phyloP scores from a whole-genome alignment of 768 basidiomycete genomes.

The Tephrocybe sp. region DNA sequence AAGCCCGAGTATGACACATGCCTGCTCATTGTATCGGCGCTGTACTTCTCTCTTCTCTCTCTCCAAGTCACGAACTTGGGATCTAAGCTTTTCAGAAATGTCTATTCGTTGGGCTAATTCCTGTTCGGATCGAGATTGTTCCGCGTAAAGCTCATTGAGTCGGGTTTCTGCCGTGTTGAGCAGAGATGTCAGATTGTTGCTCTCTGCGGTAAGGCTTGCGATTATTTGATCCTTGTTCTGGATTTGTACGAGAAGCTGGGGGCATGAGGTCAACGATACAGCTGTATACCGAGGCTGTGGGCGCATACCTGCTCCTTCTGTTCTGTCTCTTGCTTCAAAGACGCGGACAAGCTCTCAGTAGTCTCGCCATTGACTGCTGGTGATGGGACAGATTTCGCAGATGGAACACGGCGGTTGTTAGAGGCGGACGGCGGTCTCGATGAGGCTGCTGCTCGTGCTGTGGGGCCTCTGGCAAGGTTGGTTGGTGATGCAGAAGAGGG shows the following conservation, averaged over 20 bases:
- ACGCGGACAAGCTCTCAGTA: slow-evolving; percentile 54
- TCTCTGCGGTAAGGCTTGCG: slow-evolving; percentile 56
- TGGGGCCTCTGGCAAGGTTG: slow-evolving; percentile 49
- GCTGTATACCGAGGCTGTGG: slow-evolving; percentile 4
- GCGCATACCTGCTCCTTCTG: slow-evolving; percentile 71
- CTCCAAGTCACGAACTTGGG: slow-evolving; percentile 81
- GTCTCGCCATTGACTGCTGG: slow-evolving; percentile 42
- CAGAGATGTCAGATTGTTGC: slow-evolving; percentile 59
- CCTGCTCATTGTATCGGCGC: slow-evolving; percentile 88
- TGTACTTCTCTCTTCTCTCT: slow-evolving; percentile 83
- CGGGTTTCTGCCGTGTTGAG: slow-evolving; percentile 69
- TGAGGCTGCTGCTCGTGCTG: slow-evolving; percentile 64
- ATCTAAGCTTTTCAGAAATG: slow-evolving; percentile 76
- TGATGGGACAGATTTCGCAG: slow-evolving; percentile 40
- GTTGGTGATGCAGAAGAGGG: slow-evolving; percentile 37
- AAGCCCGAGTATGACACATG: slow-evolving; percentile 22
- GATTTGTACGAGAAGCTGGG: slow-evolving; percentile 71
- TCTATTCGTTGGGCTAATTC: slow-evolving; percentile 82
- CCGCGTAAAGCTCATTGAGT: slow-evolving; percentile 74
- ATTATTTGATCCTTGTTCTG: slow-evolving; percentile 80
- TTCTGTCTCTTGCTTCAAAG: slow-evolving; percentile 75
- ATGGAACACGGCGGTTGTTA: slow-evolving; percentile 46
- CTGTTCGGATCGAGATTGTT: slow-evolving; percentile 77
- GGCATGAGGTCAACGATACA: slow-evolving; percentile 8
- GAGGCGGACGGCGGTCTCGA: slow-evolving; percentile 49